Evolutionary conservation across 1,139 yeast genomes (phyloP), one percentile per base, ranked within the genome.

Genomic region (Meyerozyma guilliermondii): DNA sequence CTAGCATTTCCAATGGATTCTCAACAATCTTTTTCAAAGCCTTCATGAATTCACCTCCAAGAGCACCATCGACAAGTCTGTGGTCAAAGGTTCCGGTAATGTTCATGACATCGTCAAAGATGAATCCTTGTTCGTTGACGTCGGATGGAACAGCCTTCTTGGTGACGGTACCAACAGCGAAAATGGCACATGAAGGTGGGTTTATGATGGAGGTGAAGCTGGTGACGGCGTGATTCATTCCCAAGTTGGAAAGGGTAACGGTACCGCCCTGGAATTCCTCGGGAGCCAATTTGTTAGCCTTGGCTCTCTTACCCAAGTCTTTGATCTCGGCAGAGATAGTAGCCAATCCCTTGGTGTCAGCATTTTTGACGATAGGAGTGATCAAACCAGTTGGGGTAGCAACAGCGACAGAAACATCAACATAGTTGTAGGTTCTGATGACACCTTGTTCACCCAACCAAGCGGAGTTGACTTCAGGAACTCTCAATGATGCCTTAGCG

Each of bases 211-310:
- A 92, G 37, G 98, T 91, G 80, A 92, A 92, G 63, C 83, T 64
- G 53, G 83, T 77, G 41, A 92, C 97, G 44, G 98, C 98, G 48
- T 75, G 80, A 81, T 92, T 92, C 98, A 92, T 92, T 62, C 98
- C 99, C 77, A 94, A 76, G 84, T 92, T 92, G 52, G 98, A 91
- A 60, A 92, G 91, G 68, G 97, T 88, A 66, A 92, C 87, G 55
- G 98, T 91, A 63, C 99, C 99, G 59, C 99, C 99, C 77, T 88
- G 96, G 81, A 85, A 94, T 73, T 92, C 98, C 66, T 88, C 95
- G 50, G 98, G 98, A 53, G 71, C 64, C 63, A 92, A 81, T 76
- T 91, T 92, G 69, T 89, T 91, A 49, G 78, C 88, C 71, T 92
- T 89, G 50, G 98, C 98, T 71, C 94, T 88, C 77, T 87, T 87